Base-by-base conservation (phyloP, 2,329 filamentous ascomycete genomes). In the Lasiodiplodia hormozganensis region DNA sequence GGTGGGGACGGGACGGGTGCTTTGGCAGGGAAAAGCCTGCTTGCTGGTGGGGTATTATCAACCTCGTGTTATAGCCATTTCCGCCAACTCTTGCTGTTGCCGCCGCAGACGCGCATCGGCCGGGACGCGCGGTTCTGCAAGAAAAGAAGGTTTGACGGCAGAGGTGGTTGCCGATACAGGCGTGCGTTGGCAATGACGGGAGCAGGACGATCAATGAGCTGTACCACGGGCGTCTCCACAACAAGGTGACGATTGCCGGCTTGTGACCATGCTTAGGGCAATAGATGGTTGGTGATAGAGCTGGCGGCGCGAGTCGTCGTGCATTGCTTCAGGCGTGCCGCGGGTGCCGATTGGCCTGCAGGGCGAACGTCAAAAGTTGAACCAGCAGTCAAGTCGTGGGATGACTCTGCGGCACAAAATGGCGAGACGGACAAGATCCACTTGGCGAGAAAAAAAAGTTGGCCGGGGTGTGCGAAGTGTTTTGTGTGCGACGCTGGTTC, bases 11-110 rank as follows among this genome's bases (percentile, higher is more conserved):
- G 57, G 21, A 43, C 28, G 38, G 38, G 23, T 47, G 21, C 10
- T 47, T 31, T 60, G 38, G 57, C 57, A 60, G 57, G 57, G 57
- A 60, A 60, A 47, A 60, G 57, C 57, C 57, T 60, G 57, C 57
- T 60, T 60, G 18, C 31, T 36, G 57, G 57, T 60, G 57, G 57
- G 54, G 57, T 31, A 47, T 60, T 60, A 60, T 60, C 57, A 47
- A 2, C 7, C 14, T 43, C 36, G 57, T 25, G 38, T 47, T 47
- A 60, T 60, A 60, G 38, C 54, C 36, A 47, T 38, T 60, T 60
- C 57, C 23, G 43, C 57, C 40, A 21, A 25, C 57, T 40, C 43
- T 47, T 28, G 10, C 36, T 47, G 23, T 38, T 25, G 57, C 57
- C 36, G 57, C 57, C 36, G 38, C 57, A 60, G 28, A 58, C 38